Evolutionary conservation across 2,329 filamentous ascomycete genomes (phyloP).

Genomic region (Sarocladiaceae sp.): DNA sequence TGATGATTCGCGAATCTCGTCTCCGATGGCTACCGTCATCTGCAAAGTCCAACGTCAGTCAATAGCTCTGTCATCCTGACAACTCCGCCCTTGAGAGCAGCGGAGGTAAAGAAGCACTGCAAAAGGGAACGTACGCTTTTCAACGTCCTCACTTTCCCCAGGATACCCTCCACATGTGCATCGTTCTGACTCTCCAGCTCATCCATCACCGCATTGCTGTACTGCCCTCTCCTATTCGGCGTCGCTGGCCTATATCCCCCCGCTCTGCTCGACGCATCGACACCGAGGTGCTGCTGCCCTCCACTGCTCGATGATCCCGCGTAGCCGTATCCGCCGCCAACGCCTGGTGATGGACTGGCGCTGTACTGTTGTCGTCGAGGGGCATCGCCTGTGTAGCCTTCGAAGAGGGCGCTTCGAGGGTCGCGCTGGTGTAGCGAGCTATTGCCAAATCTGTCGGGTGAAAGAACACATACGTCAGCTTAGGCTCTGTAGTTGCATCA

Average conservation of each 20-base stretch:
- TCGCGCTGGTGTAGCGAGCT: slow-evolving; percentile 69
- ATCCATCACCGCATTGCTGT: slow-evolving; percentile 84
- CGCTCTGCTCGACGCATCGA: slow-evolving; percentile 19
- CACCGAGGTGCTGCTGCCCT: slow-evolving; percentile 20
- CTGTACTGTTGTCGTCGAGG: slow-evolving; percentile 35
- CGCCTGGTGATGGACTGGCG: slow-evolving; percentile 36
- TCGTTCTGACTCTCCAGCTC: slow-evolving; percentile 97
- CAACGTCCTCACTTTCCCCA: slow-evolving; percentile 80
- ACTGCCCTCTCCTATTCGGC: slow-evolving; percentile 77
- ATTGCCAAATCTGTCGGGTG: slow-evolving; percentile 51
- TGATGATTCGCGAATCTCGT: slow-evolving; percentile 87
- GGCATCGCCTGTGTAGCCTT: slow-evolving; percentile 56
- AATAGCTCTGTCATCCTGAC: neutral
- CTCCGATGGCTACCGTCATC: slow-evolving; percentile 89
- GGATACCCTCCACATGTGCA: slow-evolving; percentile 79
- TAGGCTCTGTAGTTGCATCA: slow-evolving; percentile 9
- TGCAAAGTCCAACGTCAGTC: slow-evolving; percentile 27
- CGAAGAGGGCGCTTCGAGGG: slow-evolving; percentile 67
- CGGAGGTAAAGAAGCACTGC: neutral
- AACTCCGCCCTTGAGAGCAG: neutral
- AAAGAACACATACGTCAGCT: neutral
- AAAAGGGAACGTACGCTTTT: slow-evolving; percentile 65
- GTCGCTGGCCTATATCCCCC: slow-evolving; percentile 59
- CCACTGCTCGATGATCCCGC: slow-evolving; percentile 10
- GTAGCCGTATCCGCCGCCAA: slow-evolving; percentile 46